These are phyloP conservation scores for Xylaria sp. DNA, from an alignment of 495 filamentous ascomycete species.

Conservation along the genomic window DNA sequence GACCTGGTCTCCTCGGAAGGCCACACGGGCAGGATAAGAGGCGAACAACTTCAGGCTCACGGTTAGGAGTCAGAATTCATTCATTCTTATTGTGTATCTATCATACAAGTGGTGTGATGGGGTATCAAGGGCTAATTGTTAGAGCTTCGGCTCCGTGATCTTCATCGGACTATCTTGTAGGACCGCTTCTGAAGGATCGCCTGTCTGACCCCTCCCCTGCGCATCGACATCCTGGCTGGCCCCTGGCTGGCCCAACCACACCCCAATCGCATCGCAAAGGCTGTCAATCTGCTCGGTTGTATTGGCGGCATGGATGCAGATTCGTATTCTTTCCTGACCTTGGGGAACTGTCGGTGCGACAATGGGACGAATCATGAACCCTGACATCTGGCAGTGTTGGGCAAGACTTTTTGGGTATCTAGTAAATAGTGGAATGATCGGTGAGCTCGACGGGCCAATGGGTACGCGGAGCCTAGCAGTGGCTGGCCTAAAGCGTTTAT, in stretches of 20 bases:
- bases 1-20: not conserved
- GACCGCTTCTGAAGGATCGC: not conserved
- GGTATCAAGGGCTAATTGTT: not conserved
- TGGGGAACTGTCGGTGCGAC: constrained; percentile 63
- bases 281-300: constrained; percentile 51
- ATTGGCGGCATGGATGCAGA: constrained; percentile 64
- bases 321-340: constrained; percentile 57
- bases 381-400: constrained; percentile 54
- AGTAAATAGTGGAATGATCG: constrained; percentile 54
- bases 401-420: constrained; percentile 57
- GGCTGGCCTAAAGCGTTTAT: constrained; percentile 14
- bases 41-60: constrained; percentile 14
- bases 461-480: constrained; percentile 36
- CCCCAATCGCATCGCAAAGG: constrained; percentile 49
- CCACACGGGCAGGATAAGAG: not conserved
- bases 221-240: not conserved
- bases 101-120: not conserved
- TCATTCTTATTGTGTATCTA: not conserved
- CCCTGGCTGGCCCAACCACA: constrained; percentile 43
- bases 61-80: not conserved
- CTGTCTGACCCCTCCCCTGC: not conserved
- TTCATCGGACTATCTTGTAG: not conserved
- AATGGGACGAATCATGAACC: constrained; percentile 61
- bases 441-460: constrained; percentile 38
- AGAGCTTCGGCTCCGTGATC: not conserved